A percentile compares a stretch with the other conserved stretches of the same genome.
Conservation (phyloP, 176 grass and related monocot genomes). For the Carex myosuroides region DNA sequence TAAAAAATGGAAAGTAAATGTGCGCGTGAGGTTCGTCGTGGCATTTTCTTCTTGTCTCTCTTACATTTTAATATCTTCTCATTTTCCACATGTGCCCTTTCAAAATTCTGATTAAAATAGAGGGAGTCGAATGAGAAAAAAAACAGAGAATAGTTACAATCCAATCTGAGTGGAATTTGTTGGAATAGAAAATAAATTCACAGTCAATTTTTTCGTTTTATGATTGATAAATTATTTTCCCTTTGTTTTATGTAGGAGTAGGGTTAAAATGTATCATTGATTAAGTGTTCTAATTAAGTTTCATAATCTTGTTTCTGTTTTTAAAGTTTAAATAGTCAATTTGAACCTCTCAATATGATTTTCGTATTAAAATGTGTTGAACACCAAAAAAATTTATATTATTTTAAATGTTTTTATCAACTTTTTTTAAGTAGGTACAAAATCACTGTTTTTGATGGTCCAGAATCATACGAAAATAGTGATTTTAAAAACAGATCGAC, state of each 20-base stretch:
- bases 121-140: background rate
- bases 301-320: too few species aligned
- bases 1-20: background rate
- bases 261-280: too few species aligned
- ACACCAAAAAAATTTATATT: too few species aligned
- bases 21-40: slow-evolving; percentile 1
- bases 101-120: background rate
- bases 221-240: background rate
- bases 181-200: background rate
- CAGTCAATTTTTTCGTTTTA: background rate
- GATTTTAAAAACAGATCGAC: too few species aligned
- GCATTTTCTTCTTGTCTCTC: slow-evolving; percentile 12
- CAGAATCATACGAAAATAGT: too few species aligned
- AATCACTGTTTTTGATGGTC: too few species aligned
- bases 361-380: too few species aligned
- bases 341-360: too few species aligned
- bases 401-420: too few species aligned
- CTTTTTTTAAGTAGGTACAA: too few species aligned
- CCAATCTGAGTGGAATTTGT: background rate
- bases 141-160: background rate
- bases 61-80: background rate
- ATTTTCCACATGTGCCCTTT: background rate
- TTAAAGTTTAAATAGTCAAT: too few species aligned
- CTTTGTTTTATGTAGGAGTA: background rate
- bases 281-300: too few species aligned